Percentiles rank a stretch among this genome's conserved stretches.
Conservation (phyloP, 306 rosid genomes). For the Fragaria ananassa region DNA sequence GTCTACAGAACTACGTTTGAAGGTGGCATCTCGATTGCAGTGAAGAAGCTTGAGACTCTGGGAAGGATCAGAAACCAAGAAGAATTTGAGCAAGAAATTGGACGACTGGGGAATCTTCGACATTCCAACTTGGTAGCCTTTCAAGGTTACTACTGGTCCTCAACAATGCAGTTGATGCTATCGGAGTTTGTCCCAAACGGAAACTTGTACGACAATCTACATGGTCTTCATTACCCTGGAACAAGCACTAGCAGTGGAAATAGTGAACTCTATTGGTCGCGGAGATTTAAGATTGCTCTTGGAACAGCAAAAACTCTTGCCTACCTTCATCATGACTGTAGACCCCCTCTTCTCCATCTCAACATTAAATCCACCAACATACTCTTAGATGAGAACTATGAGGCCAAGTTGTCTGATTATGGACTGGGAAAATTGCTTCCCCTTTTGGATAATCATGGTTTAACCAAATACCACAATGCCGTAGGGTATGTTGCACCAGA, state of each 20-base stretch:
- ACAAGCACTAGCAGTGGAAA: constrained; percentile 77
- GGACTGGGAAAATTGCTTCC: constrained; percentile 92
- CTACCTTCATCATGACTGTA: constrained; percentile 93
- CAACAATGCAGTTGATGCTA: constrained; percentile 85
- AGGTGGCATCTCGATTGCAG: constrained; percentile 87
- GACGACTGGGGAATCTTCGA: constrained; percentile 67
- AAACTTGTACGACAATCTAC: constrained; percentile 83
- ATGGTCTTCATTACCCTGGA: constrained; percentile 64
- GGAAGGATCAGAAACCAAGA: constrained; percentile 95
- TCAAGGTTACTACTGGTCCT: constrained; percentile 97
- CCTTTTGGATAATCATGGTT: constrained; percentile 68
- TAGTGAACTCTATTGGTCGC: constrained; percentile 65
- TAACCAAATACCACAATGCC: constrained; percentile 74
- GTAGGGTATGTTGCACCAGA: constrained; percentile 98
- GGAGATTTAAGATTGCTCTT: constrained; percentile 74
- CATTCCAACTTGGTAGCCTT: constrained; percentile 77
- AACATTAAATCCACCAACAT: constrained; percentile 90
- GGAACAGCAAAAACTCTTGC: constrained; percentile 91
- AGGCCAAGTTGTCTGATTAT: constrained; percentile 83
- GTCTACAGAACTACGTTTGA: constrained; percentile 84
- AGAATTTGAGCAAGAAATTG: constrained; percentile 89
- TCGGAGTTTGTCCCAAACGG: constrained; percentile 86
- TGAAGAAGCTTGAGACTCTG: constrained; percentile 85
- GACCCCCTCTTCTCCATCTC: constrained; percentile 94
- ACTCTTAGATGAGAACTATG: constrained; percentile 73